Evolutionary conservation across 768 basidiomycete species (phyloP).

Genomic region (Ramaria sp.): DNA sequence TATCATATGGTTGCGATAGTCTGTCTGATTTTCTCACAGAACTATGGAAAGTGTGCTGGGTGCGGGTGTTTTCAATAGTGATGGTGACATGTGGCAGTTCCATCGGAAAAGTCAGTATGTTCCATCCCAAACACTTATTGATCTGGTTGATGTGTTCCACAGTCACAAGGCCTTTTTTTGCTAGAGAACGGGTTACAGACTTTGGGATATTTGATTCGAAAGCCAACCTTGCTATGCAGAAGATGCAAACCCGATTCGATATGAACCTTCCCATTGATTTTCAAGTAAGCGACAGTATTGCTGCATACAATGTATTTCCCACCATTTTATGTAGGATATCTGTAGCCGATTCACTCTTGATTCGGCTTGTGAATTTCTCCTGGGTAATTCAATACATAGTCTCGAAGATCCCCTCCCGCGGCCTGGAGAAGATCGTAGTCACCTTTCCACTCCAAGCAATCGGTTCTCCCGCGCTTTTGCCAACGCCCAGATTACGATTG

Average conservation of each 20-base stretch:
- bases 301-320: slow-evolving; percentile 16
- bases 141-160: not conserved
- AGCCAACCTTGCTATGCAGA: slow-evolving; percentile 23
- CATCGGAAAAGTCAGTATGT: not conserved
- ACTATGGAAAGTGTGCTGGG: slow-evolving; percentile 42
- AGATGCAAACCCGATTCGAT: slow-evolving; percentile 29
- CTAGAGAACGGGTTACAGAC: slow-evolving; percentile 6
- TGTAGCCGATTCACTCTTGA: slow-evolving; percentile 50
- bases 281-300: slow-evolving; percentile 23
- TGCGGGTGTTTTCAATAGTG: slow-evolving; percentile 58
- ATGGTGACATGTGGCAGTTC: slow-evolving; percentile 45
- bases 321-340: not conserved
- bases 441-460: slow-evolving; percentile 10
- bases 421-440: slow-evolving; percentile 38
- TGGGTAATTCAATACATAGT: slow-evolving; percentile 35
- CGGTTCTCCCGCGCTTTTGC: slow-evolving; percentile 40
- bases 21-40: slow-evolving; percentile 4
- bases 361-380: slow-evolving; percentile 48
- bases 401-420: slow-evolving; percentile 43
- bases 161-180: slow-evolving; percentile 8
- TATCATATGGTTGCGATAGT: not conserved
- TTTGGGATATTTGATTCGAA: slow-evolving; percentile 1
- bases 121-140: not conserved
- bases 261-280: slow-evolving; percentile 40
- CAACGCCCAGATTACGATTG: slow-evolving; percentile 31